A percentile compares a stretch with the other conserved stretches of the same genome.
phyloP scores from a whole-genome alignment of 202 grass and related monocot genomes.

The Carex arenaria region DNA sequence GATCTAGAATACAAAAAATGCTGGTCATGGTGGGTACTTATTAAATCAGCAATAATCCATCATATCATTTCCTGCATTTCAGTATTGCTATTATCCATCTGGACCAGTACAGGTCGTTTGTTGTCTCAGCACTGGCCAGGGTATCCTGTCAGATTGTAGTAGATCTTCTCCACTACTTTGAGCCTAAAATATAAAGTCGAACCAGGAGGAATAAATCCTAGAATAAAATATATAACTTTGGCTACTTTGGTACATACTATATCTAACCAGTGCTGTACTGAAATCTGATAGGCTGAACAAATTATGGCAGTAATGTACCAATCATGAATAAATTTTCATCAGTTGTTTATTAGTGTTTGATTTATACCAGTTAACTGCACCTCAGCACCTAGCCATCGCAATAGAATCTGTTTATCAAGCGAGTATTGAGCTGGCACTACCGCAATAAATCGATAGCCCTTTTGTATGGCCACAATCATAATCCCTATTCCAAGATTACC shows the following conservation, averaged over 20 bases:
- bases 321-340: not conserved
- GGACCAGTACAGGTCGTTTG: not conserved
- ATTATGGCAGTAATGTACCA: not conserved
- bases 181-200: not conserved
- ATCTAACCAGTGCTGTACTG: not conserved
- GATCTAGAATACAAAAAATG: conserved; percentile 42
- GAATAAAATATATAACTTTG: not conserved
- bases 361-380: conserved; percentile 51
- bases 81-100: not conserved
- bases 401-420: conserved; percentile 66
- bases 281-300: not conserved
- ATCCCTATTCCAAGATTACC: conserved; percentile 79
- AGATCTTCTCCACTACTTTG: not conserved
- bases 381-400: conserved; percentile 79
- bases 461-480: conserved; percentile 41
- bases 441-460: conserved; percentile 71
- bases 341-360: not conserved
- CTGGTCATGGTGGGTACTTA: not conserved
- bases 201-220: not conserved
- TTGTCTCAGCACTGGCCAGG: not conserved
- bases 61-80: not conserved
- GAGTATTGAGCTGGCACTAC: conserved; percentile 71
- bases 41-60: not conserved
- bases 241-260: not conserved
- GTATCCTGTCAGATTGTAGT: not conserved